Evolutionary conservation across 352 stramenopile species (phyloP), one percentile per base, ranked within the genome.

Genomic region (Pythium utonaiense): DNA sequence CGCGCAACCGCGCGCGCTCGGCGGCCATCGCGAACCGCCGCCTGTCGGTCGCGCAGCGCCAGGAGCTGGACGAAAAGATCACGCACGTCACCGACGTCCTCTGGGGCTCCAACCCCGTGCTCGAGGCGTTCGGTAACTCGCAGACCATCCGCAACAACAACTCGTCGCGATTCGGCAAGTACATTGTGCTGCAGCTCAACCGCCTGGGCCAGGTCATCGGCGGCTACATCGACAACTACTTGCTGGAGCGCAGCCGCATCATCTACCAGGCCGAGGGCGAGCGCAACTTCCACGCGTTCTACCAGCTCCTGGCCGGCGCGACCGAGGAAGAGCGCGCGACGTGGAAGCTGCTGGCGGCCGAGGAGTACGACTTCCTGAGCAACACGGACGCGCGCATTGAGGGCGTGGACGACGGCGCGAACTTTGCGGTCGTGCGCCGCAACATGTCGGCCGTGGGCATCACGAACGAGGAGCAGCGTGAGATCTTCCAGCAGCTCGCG

Each of bases 271-370:
- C 85, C 10, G 77, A 86, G 8, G 86, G 83, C 52, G 92, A 98
- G 71, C 87, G 92, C 56, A 97, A 97, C 71, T 98, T 97, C 70
- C 92, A 98, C 75, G 67, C 91, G 19, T 98, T 98, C 70, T 98
- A 98, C 75, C 89, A 98, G 73, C 66, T 98, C 34, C 74, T 97
- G 36, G 74, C 83, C 0, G 88, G 84, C 38, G 86, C 80, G 24
- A 81, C 64, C 7, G 66, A 76, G 6, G 62, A 67, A 3, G 78
- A 92, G 25, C 72, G 70, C 7, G 66, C 74, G 53, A 62, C 74
- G 24, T 90, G 80, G 80, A 73, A 88, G 45, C 56, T 92, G 47
- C 71, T 71, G 0, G 73, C 50, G 16, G 61, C 78, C 0, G 66
- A 86, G 41, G 66, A 82, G 21, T 96, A 89, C 59, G 70, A 83